Conservation (phyloP, 441 rosid species). For the Mallotus repandus region DNA sequence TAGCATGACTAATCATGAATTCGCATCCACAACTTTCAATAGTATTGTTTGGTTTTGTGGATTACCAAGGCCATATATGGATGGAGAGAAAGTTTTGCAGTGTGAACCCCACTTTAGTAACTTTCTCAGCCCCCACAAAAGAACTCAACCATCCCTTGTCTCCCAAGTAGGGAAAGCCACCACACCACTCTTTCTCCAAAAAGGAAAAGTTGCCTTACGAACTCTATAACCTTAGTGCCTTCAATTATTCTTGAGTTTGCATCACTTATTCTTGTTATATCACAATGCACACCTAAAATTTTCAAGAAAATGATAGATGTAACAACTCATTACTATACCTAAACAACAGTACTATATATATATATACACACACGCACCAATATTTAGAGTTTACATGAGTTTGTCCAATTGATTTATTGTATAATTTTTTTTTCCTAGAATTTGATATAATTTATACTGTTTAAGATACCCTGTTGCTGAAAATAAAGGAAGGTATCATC, state of each 20-base stretch:
- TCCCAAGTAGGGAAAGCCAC: conserved; percentile 6
- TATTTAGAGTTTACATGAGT: no score
- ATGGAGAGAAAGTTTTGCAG: not conserved
- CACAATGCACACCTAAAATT: no score
- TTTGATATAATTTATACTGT: not conserved
- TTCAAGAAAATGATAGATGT: no score
- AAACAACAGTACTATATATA: no score
- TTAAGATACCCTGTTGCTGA: not conserved
- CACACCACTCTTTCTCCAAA: not conserved
- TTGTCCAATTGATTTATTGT: no score
- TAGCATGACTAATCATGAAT: not conserved
- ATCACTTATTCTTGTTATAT: not conserved
- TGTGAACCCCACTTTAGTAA: conserved; percentile 1
- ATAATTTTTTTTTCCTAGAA: not conserved
- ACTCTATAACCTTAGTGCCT: conserved; percentile 1
- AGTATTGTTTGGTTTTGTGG: not conserved
- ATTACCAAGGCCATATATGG: not conserved
- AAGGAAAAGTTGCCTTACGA: conserved; percentile 5
- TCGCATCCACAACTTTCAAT: not conserved
- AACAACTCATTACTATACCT: no score
- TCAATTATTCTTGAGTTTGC: conserved; percentile 4
- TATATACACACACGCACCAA: no score
- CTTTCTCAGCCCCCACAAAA: conserved; percentile 16
- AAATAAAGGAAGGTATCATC: not conserved
- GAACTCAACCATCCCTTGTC: conserved; percentile 22